phyloP scores from a whole-genome alignment of 345 rosid genomes.

The Salix dunnii region DNA sequence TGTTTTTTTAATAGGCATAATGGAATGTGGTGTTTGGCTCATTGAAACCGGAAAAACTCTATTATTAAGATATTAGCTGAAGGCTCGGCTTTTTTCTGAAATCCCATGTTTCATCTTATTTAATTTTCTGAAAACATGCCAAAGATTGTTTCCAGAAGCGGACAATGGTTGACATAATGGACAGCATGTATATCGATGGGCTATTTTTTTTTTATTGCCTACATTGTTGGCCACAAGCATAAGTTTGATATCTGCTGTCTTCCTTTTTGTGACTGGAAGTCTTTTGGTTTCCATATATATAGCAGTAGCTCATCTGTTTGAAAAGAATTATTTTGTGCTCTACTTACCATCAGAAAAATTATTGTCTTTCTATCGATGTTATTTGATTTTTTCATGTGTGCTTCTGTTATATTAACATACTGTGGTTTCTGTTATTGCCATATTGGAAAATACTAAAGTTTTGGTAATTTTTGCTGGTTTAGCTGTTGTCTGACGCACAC shows the following conservation, averaged over 20 bases:
- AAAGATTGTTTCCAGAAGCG: background rate
- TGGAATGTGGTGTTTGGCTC: background rate
- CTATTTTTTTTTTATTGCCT: constrained; percentile 3
- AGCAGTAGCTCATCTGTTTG: background rate
- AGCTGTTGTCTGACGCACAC: constrained; percentile 17
- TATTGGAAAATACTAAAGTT: constrained; percentile 10
- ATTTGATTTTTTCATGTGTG: background rate
- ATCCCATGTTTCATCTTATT: background rate
- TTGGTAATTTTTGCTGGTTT: constrained; percentile 7
- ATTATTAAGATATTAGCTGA: background rate
- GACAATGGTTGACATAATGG: background rate
- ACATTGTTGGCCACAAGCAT: constrained; percentile 1
- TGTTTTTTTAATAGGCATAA: background rate
- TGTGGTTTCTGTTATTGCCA: background rate
- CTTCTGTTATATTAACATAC: background rate
- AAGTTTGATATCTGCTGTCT: background rate
- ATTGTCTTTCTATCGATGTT: background rate
- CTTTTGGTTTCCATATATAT: constrained; percentile 6
- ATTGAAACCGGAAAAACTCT: background rate
- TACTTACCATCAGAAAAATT: background rate
- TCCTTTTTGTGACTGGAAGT: background rate
- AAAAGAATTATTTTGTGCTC: background rate
- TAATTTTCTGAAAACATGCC: background rate
- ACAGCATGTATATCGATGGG: background rate
- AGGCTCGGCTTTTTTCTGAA: background rate